Evolutionary conservation across 176 grass and related monocot genomes (phyloP), one percentile per base, ranked within the genome.

Genomic region (Hyparrhenia diplandra): DNA sequence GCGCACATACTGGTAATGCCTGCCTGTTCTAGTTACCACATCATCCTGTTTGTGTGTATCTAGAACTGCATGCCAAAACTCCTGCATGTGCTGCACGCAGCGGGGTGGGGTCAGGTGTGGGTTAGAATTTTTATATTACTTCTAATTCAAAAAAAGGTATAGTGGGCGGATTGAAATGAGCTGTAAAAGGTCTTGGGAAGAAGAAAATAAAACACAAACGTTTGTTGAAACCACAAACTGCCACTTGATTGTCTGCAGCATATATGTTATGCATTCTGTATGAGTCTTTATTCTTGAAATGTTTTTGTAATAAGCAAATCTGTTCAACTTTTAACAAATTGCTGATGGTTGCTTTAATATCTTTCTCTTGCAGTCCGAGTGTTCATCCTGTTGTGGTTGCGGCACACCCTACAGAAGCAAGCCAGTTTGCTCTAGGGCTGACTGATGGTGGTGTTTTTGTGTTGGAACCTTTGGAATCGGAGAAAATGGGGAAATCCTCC

Each of bases 401-500:
- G 55, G 95, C 95, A 57, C 92, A 98, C 86, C 95, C 95, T 61
- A 85, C 85, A 2, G 95, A 98, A 78, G 90, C 92, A 70, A 98
- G 90, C 52, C 95, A 98, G 69, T 95, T 98, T 58, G 95, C 95
- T 70, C 75, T 98, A 40, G 95, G 95, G 6, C 79, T 98, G 79
- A 91, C 88, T 72, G 95, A 98, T 27, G 95, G 95, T 17, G 80
- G 84, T 49, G 92, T 98, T 71, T 85, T 93, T 52, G 92, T 98
- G 43, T 78, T 98, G 76, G 95, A 98, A 75, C 95, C 95, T 17
- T 79, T 86, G 52, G 92, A 98, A 81, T 95, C 95, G 27, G 95
- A 98, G 92, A 70, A 98, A 95, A 74, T 98, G 92, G 95, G 95
- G 95, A 82, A 91, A 84, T 34, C 85, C 86, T 82, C 95, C 95